A percentile compares a stretch with the other conserved stretches of the same genome.
These are phyloP conservation scores for Platanthera zijinensis DNA, from an alignment of 106 monocot genomes.

Conservation along the genomic window DNA sequence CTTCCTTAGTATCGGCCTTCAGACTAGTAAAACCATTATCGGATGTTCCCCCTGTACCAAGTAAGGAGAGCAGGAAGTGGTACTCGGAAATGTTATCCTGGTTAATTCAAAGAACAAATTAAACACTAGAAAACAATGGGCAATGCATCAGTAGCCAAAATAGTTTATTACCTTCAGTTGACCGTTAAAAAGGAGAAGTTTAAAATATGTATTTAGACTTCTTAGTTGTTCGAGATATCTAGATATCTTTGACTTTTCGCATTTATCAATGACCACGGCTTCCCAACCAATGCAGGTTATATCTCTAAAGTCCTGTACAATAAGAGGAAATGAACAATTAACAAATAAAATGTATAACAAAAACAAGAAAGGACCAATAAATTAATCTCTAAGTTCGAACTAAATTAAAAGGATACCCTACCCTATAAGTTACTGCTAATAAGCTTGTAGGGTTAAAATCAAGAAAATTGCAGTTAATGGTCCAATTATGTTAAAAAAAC, in stretches of 20 bases:
- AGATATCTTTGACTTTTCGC: constrained; percentile 46
- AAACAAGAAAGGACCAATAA: neutral
- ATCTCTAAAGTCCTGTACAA: constrained; percentile 49
- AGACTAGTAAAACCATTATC: constrained; percentile 9
- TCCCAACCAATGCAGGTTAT: constrained; percentile 59
- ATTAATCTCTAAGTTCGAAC: neutral
- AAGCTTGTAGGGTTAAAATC: neutral
- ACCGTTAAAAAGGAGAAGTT: constrained; percentile 48
- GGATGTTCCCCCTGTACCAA: constrained; percentile 35
- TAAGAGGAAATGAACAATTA: neutral
- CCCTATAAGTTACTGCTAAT: neutral
- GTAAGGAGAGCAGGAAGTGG: constrained; percentile 60
- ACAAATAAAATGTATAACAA: neutral
- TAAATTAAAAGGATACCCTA: neutral
- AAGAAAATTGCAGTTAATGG: neutral
- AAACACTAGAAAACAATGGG: neutral
- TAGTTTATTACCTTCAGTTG: constrained; percentile 48
- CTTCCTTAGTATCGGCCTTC: constrained; percentile 14
- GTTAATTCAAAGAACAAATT: constrained; percentile 14
- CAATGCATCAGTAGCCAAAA: neutral
- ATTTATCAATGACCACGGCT: constrained; percentile 65
- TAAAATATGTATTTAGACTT: constrained; percentile 44
- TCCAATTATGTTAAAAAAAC: neutral
- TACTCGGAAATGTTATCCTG: constrained; percentile 65
- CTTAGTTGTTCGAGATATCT: constrained; percentile 57